Evolutionary conservation across 129 eudicot genomes (phyloP).

Genomic region (Artemisia tridentata): DNA sequence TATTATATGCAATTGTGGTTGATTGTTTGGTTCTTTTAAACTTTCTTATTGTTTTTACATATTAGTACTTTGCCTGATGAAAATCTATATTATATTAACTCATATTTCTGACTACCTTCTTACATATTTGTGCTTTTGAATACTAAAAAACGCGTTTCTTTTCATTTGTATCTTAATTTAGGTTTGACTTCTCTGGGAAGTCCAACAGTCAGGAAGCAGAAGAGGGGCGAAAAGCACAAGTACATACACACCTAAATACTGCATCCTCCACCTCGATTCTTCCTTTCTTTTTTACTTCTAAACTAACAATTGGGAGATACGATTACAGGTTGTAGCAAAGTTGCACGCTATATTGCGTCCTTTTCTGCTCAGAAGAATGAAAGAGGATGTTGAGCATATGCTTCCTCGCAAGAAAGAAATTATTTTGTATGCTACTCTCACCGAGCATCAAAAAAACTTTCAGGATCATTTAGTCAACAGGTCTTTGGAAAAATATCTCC

Average conservation of each 20-base stretch:
- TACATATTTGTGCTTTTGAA: no score
- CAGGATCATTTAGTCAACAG: conserved; percentile 80
- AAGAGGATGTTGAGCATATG: conserved; percentile 76
- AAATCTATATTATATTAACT: background rate
- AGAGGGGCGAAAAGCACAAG: conserved; percentile 78
- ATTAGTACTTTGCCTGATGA: background rate
- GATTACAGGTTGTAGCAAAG: conserved; percentile 80
- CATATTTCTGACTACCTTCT: no score
- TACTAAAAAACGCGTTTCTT: background rate
- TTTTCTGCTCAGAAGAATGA: conserved; percentile 88
- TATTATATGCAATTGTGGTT: background rate
- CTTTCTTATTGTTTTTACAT: background rate
- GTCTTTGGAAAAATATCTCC: conserved; percentile 60
- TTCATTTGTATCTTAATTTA: conserved; percentile 19
- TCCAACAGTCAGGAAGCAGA: conserved; percentile 70
- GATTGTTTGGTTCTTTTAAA: no score
- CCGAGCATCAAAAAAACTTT: conserved; percentile 76
- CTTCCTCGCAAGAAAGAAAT: conserved; percentile 98
- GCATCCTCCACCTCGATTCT: background rate
- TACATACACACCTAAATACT: conserved; percentile 18
- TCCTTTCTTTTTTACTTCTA: background rate
- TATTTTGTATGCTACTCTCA: conserved; percentile 74
- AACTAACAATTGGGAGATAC: background rate
- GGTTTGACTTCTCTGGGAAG: conserved; percentile 97
- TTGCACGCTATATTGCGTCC: conserved; percentile 95